A percentile compares a stretch with the other conserved stretches of the same genome.
phyloP scores from a whole-genome alignment of 371 early-diverging fungal species.

The Chytridium lagenaria region DNA sequence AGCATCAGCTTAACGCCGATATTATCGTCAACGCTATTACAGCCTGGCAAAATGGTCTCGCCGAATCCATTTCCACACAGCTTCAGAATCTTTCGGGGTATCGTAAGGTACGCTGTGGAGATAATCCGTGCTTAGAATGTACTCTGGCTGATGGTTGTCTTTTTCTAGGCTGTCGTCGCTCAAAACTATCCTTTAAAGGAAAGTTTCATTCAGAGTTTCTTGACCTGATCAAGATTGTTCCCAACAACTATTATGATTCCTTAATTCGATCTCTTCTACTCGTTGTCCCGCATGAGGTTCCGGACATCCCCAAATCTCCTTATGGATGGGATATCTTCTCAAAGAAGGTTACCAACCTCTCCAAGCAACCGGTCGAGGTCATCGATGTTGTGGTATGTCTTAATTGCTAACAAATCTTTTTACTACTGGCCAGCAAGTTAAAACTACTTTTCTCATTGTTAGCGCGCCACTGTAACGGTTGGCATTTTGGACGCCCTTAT shows the following conservation, averaged over 20 bases:
- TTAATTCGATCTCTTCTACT: conserved; percentile 46
- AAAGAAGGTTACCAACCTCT: conserved; percentile 36
- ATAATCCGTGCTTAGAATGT: background rate
- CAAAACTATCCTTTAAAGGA: conserved; percentile 37
- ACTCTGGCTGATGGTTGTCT: background rate
- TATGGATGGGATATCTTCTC: conserved; percentile 50
- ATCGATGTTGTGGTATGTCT: conserved; percentile 38
- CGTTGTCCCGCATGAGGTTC: conserved; percentile 49
- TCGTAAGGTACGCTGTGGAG: conserved; percentile 27
- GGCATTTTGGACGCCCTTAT: conserved; percentile 35
- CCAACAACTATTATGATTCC: conserved; percentile 49
- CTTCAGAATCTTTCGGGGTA: conserved; percentile 31
- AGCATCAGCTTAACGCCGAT: conserved; percentile 56
- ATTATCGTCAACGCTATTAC: conserved; percentile 50
- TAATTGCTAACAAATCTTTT: conserved; percentile 10
- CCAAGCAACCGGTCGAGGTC: conserved; percentile 32
- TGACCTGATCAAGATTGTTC: conserved; percentile 40
- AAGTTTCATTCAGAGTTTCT: conserved; percentile 41
- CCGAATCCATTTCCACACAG: conserved; percentile 31
- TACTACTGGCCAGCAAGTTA: too few species aligned
- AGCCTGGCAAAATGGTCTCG: conserved; percentile 49
- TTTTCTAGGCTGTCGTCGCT: conserved; percentile 26
- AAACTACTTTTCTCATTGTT: too few species aligned
- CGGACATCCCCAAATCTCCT: conserved; percentile 49
- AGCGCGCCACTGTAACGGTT: conserved; percentile 21